phyloP scores from a whole-genome alignment of 768 basidiomycete species.

The Boletus sp. region DNA sequence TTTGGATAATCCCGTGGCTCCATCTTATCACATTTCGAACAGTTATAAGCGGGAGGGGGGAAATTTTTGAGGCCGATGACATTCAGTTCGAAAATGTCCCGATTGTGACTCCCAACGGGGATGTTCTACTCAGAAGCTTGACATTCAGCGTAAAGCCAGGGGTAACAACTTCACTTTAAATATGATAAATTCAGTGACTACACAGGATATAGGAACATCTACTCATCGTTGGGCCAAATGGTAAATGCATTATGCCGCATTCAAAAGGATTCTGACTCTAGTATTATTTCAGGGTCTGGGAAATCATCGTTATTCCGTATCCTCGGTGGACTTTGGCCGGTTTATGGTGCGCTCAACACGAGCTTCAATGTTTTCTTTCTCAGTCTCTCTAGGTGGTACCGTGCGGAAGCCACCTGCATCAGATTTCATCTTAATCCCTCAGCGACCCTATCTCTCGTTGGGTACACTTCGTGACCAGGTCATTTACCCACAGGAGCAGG shows the following conservation, averaged over 20 bases:
- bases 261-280: not conserved
- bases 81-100: constrained; percentile 93
- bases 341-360: constrained; percentile 37
- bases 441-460: constrained; percentile 90
- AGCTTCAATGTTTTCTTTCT: not conserved
- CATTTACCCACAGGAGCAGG: constrained; percentile 86
- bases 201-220: constrained; percentile 66
- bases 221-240: constrained; percentile 93
- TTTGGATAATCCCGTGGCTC: not conserved
- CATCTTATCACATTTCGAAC: constrained; percentile 1
- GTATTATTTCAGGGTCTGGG: constrained; percentile 57
- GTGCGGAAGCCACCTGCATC: constrained; percentile 87
- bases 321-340: constrained; percentile 93
- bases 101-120: constrained; percentile 94
- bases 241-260: constrained; percentile 34
- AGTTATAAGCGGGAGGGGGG: constrained; percentile 80
- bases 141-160: constrained; percentile 89
- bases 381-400: constrained; percentile 48
- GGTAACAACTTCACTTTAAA: constrained; percentile 38
- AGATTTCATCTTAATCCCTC: constrained; percentile 93
- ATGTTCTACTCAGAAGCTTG: constrained; percentile 78
- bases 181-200: not conserved
- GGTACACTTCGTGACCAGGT: constrained; percentile 96
- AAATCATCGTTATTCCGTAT: constrained; percentile 96
- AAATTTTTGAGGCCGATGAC: constrained; percentile 79